Percentiles rank a stretch among this genome's conserved stretches.
Evolutionary conservation across 2,329 filamentous ascomycete species (phyloP).

Genomic region (Aspergillus tubingensis): DNA sequence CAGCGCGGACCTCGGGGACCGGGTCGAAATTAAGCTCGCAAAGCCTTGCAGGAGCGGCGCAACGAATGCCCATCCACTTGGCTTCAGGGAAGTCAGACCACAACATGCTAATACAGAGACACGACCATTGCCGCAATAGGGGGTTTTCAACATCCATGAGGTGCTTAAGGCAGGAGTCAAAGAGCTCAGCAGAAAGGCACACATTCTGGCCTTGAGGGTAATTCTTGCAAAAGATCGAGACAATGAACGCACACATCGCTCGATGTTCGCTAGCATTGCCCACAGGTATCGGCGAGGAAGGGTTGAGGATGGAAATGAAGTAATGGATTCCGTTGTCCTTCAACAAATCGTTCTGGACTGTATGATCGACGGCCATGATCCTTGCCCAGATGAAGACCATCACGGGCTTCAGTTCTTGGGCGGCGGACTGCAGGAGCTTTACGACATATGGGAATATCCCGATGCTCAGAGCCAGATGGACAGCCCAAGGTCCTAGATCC

Average conservation of each 20-base stretch:
- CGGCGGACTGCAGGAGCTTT: slow-evolving; percentile 92
- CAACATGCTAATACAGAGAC: slow-evolving; percentile 90
- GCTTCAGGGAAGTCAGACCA: slow-evolving; percentile 90
- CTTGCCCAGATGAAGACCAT: slow-evolving; percentile 99
- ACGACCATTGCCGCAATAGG: slow-evolving; percentile 90
- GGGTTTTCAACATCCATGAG: slow-evolving; percentile 84
- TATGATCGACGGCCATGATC: slow-evolving; percentile 90
- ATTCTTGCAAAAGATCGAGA: slow-evolving; percentile 94
- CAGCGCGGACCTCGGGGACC: slow-evolving; percentile 87
- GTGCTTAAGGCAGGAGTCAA: slow-evolving; percentile 82
- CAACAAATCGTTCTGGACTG: slow-evolving; percentile 88
- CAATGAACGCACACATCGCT: slow-evolving; percentile 98
- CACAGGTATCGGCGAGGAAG: slow-evolving; percentile 78
- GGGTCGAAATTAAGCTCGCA: slow-evolving; percentile 79
- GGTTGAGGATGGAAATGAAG: slow-evolving; percentile 89
- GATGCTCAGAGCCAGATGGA: slow-evolving; percentile 95
- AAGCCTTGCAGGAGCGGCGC: slow-evolving; percentile 78
- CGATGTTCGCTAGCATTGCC: slow-evolving; percentile 91
- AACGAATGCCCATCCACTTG: slow-evolving; percentile 93
- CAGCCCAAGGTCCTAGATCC: slow-evolving; percentile 95
- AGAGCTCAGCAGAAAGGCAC: slow-evolving; percentile 86
- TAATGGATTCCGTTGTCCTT: slow-evolving; percentile 98
- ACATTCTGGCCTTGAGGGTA: slow-evolving; percentile 91
- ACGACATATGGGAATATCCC: slow-evolving; percentile 99
- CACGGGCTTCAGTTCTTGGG: slow-evolving; percentile 90